These are phyloP conservation scores for Stentor roeselii DNA, from an alignment of 73 alveolate genomes.

Conservation along the genomic window DNA sequence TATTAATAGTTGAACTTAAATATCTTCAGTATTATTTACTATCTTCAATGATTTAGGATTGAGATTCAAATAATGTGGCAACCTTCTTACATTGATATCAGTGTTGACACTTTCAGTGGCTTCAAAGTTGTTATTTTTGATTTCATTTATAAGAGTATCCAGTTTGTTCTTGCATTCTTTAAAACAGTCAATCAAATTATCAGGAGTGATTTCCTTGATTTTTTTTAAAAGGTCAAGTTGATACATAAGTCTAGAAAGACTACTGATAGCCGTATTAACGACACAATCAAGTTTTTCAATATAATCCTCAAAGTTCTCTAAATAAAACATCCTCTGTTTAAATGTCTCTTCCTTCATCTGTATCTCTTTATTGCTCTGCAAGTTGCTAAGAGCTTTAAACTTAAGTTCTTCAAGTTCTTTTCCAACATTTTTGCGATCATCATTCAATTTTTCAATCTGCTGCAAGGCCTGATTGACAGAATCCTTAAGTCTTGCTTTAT, in stretches of 20 bases:
- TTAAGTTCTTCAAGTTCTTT: background rate
- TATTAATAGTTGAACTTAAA: no score
- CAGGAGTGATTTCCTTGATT: background rate
- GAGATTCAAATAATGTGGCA: background rate
- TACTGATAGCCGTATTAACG: background rate
- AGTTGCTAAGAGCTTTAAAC: background rate
- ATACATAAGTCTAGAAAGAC: background rate
- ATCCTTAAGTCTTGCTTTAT: background rate
- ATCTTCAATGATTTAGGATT: no score
- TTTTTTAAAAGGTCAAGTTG: background rate
- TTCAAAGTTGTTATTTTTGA: background rate
- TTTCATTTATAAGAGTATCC: background rate
- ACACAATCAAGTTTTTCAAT: background rate
- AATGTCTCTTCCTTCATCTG: background rate
- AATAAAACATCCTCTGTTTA: background rate
- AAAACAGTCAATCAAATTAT: conserved; percentile 10
- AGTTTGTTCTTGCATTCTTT: background rate
- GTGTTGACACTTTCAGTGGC: conserved; percentile 4
- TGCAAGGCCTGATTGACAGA: background rate
- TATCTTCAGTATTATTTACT: no score
- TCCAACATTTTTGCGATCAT: background rate
- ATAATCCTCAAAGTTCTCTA: background rate
- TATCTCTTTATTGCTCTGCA: background rate
- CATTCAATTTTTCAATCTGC: background rate
- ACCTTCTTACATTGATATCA: background rate